Percentiles rank a stretch among this genome's conserved stretches.
These are phyloP conservation scores for Hippophae tibetana DNA, from an alignment of 306 rosid genomes.

Conservation along the genomic window DNA sequence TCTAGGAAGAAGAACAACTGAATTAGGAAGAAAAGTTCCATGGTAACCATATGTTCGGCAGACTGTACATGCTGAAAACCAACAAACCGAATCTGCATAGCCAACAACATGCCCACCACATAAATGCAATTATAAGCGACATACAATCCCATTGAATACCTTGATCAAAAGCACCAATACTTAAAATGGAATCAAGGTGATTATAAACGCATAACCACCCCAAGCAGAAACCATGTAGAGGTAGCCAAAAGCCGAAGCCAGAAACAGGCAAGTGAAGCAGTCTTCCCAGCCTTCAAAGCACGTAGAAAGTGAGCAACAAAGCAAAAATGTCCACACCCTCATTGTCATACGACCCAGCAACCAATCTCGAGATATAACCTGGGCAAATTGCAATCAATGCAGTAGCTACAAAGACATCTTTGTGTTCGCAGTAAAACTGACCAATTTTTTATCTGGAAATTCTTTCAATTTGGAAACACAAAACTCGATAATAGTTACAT, in stretches of 20 bases:
- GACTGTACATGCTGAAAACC: slow-evolving; percentile 99
- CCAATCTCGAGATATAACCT: slow-evolving; percentile 71
- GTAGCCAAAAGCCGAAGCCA: slow-evolving; percentile 88
- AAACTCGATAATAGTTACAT: too few relatives aligned
- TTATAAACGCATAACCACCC: slow-evolving; percentile 94
- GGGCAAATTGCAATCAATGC: slow-evolving; percentile 93
- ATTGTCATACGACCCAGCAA: slow-evolving; percentile 94
- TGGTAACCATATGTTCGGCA: slow-evolving; percentile 98
- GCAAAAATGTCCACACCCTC: slow-evolving; percentile 97
- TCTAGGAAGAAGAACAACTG: slow-evolving; percentile 95
- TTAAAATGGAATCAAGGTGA: slow-evolving; percentile 75
- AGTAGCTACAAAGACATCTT: slow-evolving; percentile 81
- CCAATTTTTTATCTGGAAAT: too few relatives aligned
- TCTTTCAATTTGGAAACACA: too few relatives aligned
- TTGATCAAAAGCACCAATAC: slow-evolving; percentile 74
- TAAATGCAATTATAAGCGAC: slow-evolving; percentile 90
- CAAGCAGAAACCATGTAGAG: slow-evolving; percentile 98
- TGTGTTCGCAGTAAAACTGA: too few relatives aligned
- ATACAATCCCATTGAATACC: slow-evolving; percentile 83
- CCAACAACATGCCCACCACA: slow-evolving; percentile 87
- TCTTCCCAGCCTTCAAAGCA: slow-evolving; percentile 88
- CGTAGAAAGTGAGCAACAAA: slow-evolving; percentile 59
- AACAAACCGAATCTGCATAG: slow-evolving; percentile 97
- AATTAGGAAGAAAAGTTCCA: slow-evolving; percentile 97
- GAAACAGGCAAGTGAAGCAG: slow-evolving; percentile 86